Base-by-base conservation (phyloP, 805 yeast genomes). In the Blastobotrys peoriensis region DNA sequence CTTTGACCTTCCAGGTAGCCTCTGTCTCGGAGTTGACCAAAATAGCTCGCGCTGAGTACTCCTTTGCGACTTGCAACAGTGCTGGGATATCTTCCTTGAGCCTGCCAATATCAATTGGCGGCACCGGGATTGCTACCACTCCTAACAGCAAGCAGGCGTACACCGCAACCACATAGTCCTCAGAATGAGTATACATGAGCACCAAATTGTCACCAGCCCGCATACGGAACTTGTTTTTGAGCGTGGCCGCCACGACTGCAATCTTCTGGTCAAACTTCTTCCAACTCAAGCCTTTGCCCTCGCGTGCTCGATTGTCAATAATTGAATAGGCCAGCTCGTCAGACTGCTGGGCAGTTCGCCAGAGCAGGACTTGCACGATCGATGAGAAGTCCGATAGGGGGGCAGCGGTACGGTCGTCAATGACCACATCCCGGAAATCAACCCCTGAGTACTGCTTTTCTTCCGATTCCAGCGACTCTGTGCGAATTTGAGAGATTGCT, bases 131-230 rank as follows among this genome's bases (percentile, higher is more conserved):
- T 0, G 93, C 86, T 2, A 85, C 73, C 3, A 87, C 58, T 46
- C 96, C 96, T 43, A 88, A 75, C 45, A 82, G 65, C 61, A 91
- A 75, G 60, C 98, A 91, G 0, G 98, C 97, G 62, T 81, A 79
- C 1, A 88, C 70, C 2, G 95, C 86, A 22, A 86, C 78, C 3
- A 83, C 77, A 57, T 78, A 91, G 49, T 93, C 98, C 46, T 89
- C 96, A 1, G 88, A 79, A 38, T 91, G 75, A 0, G 95, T 83
- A 60, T 86, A 88, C 81, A 88, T 81, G 55, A 93, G 66, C 2
- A 88, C 71, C 3, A 87, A 91, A 50, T 73, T 69, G 43, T 83
- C 85, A 0, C 95, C 95, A 2, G 84, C 71, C 43, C 66, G 71
- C 37, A 86, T 59, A 2, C 73, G 68, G 1, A 78, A 74, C 62